These are phyloP conservation scores for Gracilaria domingensis DNA, from an alignment of 23 red algal species.

Conservation along the genomic window DNA sequence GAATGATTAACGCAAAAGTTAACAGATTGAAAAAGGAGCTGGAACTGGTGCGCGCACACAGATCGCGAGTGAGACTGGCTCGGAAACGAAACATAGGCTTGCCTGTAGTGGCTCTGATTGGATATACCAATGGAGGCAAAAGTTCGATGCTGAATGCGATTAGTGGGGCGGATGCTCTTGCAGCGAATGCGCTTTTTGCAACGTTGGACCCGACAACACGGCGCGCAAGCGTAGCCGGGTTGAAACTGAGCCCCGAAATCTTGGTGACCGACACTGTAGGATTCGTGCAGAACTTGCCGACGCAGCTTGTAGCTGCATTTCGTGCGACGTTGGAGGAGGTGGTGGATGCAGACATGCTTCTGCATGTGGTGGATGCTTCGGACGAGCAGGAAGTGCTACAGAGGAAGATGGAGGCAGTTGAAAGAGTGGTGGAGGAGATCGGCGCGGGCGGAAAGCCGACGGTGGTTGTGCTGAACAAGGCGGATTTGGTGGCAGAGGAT, in stretches of 20 bases:
- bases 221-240: conserved; percentile 71
- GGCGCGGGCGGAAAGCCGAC: conserved; percentile 81
- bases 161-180: conserved; percentile 70
- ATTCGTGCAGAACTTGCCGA: conserved; percentile 98
- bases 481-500: conserved; percentile 72
- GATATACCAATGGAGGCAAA: conserved; percentile 92
- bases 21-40: conserved; percentile 76
- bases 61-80: conserved; percentile 55
- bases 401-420: conserved; percentile 76
- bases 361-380: conserved; percentile 93
- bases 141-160: conserved; percentile 82
- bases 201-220: conserved; percentile 97
- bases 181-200: conserved; percentile 90
- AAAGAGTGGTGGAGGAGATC: conserved; percentile 79
- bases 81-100: conserved; percentile 67
- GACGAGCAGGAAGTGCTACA: conserved; percentile 43
- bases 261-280: conserved; percentile 94
- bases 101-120: conserved; percentile 84
- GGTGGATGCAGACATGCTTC: conserved; percentile 87
- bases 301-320: conserved; percentile 94
- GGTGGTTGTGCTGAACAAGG: conserved; percentile 90
- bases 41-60: conserved; percentile 76
- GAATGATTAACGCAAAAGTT: conserved; percentile 74
- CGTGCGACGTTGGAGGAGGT: conserved; percentile 96
- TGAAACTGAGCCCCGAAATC: conserved; percentile 81